Evolutionary conservation across 768 basidiomycete genomes (phyloP), one percentile per base, ranked within the genome.

Genomic region (Boletus patriciae): DNA sequence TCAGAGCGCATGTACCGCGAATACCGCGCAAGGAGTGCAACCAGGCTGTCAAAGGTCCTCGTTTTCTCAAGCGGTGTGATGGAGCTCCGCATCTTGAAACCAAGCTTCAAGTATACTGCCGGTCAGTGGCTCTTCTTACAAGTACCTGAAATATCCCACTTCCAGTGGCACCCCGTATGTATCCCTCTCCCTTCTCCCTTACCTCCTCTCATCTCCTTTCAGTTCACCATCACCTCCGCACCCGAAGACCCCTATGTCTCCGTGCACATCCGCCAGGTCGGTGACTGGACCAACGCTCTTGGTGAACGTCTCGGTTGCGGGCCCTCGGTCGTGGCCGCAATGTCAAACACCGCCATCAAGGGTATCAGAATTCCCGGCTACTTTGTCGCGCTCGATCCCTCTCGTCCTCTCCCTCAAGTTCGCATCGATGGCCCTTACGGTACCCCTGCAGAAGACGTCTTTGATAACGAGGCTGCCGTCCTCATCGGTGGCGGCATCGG

Each of bases 161-260:
- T 81, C 70, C 93, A 97, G 70, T 98, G 94, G 94, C 94, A 96
- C 74, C 94, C 95, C n/a, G 93, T 94, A 63, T 66, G 90, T 80
- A n/a, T 46, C 31, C 45, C 50, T 38, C 43, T 12, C 31, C 43
- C 25, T 33, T 48, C 23, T 18, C 10, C 15, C 13, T 12, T n/a
- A n/a, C 19, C 15, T 13, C 41, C 44, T 51, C 38, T 53, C 38
- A 55, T 57, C 21, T 36, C 31, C 46, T n/a, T 27, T 10, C 21
- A 94, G 90, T 95, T 96, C 74, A 94, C 93, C 38, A 95, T 95
- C 75, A 94, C 93, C 0, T 95, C 93, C 38, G 92, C 94, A 15
- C 94, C 94, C 4, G 92, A 94, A 63, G 95, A 97, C 66, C 90
- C 93, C 3, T 96, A 92, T 69, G 83, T 97, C 44, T 93, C 92